These are phyloP conservation scores for Purshia tridentata DNA, from an alignment of 306 rosid genomes.

Conservation along the genomic window DNA sequence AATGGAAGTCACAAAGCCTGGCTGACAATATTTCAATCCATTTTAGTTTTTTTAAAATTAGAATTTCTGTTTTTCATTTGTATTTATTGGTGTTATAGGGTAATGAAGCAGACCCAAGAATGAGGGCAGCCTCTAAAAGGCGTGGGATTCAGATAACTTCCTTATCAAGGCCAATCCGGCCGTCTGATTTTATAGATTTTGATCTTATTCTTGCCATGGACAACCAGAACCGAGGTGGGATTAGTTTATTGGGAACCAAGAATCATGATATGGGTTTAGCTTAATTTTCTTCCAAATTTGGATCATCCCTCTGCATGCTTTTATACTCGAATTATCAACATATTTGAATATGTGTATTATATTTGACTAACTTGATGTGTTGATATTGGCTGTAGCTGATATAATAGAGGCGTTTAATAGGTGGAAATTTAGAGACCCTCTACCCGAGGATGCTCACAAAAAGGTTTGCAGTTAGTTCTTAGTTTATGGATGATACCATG, in stretches of 20 bases:
- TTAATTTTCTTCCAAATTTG: conserved; percentile 12
- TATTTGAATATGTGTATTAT: neutral
- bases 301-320: neutral
- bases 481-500: conserved; percentile 3
- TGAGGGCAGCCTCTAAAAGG: conserved; percentile 82
- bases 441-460: conserved; percentile 72
- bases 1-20: neutral
- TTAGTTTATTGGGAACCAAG: neutral
- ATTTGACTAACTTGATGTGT: conserved; percentile 5
- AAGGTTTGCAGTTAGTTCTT: conserved; percentile 42
- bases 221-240: conserved; percentile 67
- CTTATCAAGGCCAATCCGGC: conserved; percentile 70
- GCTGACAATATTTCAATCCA: neutral
- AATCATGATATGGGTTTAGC: conserved; percentile 10
- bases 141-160: conserved; percentile 85
- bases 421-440: conserved; percentile 58
- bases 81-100: conserved; percentile 54
- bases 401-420: conserved; percentile 62
- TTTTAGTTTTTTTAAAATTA: neutral
- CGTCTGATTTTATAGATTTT: conserved; percentile 77
- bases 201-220: conserved; percentile 97
- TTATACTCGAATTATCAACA: neutral
- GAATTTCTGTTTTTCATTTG: neutral
- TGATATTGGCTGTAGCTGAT: conserved; percentile 58
- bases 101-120: conserved; percentile 84